Evolutionary conservation across 768 basidiomycete species (phyloP).

Genomic region (Tubosaeta brunneosetosa): DNA sequence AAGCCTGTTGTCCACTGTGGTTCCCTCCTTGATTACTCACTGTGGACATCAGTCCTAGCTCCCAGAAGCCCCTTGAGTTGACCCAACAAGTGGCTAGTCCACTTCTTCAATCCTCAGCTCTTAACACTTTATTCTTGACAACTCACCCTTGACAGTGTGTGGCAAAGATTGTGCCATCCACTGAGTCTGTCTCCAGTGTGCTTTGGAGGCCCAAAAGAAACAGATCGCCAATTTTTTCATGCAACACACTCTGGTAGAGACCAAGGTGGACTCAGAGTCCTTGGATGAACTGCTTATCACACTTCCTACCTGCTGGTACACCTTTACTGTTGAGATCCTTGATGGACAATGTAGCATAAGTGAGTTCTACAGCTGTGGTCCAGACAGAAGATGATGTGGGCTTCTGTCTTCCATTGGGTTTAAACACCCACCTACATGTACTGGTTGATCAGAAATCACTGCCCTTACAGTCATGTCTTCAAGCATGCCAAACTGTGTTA

Average conservation of each 20-base stretch:
- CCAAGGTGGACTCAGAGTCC: slow-evolving; percentile 36
- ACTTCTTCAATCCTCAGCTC: too few species aligned
- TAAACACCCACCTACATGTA: slow-evolving; percentile 47
- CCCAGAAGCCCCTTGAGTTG: slow-evolving; percentile 67
- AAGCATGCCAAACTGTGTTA: slow-evolving; percentile 60
- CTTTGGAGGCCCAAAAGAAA: slow-evolving; percentile 32
- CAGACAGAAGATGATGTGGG: slow-evolving; percentile 39
- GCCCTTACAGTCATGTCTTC: slow-evolving; percentile 54
- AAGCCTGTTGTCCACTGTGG: too few species aligned
- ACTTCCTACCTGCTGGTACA: slow-evolving; percentile 56
- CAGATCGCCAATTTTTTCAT: slow-evolving; percentile 59
- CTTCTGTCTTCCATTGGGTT: slow-evolving; percentile 39
- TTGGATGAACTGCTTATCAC: slow-evolving; percentile 56
- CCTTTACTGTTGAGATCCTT: slow-evolving; percentile 67
- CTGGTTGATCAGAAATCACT: slow-evolving; percentile 54
- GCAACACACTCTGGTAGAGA: slow-evolving; percentile 45
- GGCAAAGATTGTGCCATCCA: slow-evolving; percentile 59
- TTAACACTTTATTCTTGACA: slow-evolving; percentile 18
- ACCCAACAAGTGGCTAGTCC: too few species aligned
- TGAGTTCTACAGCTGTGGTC: slow-evolving; percentile 42
- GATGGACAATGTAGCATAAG: slow-evolving; percentile 54
- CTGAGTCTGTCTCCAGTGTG: slow-evolving; percentile 51
- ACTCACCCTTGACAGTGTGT: slow-evolving; percentile 44
- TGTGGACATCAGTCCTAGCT: too few species aligned
- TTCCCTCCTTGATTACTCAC: too few species aligned